Evolutionary conservation across 148 eudicot genomes (phyloP).

Genomic region (Simmondsia chinensis): DNA sequence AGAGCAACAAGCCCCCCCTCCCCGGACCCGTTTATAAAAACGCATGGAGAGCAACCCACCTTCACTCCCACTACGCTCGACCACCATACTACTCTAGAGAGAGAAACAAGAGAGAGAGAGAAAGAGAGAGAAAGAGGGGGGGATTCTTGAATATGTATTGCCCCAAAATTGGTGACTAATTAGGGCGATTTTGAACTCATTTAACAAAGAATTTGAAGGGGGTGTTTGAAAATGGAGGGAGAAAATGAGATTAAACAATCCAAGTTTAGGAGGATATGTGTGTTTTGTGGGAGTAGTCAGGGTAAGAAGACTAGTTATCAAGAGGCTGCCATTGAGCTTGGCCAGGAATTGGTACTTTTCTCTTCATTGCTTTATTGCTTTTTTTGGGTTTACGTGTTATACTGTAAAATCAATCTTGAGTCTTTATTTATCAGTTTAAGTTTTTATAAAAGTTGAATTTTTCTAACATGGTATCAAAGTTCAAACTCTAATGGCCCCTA

Average conservation of each 20-base stretch:
- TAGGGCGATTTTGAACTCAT: too few species aligned
- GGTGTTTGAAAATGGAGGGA: constrained; percentile 48
- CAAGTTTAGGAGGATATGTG: constrained; percentile 86
- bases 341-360: constrained; percentile 72
- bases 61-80: neutral
- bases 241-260: constrained; percentile 45
- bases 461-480: too few species aligned
- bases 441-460: too few species aligned
- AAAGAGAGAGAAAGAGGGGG: neutral
- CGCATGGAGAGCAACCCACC: constrained; percentile 1
- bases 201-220: neutral
- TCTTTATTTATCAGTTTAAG: too few species aligned
- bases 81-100: neutral
- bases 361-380: constrained; percentile 8
- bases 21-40: constrained; percentile 11
- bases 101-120: constrained; percentile 7
- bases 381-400: too few species aligned
- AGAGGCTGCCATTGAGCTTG: constrained; percentile 96
- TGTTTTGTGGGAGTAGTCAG: constrained; percentile 98
- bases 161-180: neutral
- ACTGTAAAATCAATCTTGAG: too few species aligned
- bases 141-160: constrained; percentile 1
- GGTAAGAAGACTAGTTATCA: constrained; percentile 94
- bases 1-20: too few species aligned
- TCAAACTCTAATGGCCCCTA: too few species aligned